A percentile compares a stretch with the other conserved stretches of the same genome.
phyloP scores from a whole-genome alignment of 805 yeast species.

The Sungouiella blattae region DNA sequence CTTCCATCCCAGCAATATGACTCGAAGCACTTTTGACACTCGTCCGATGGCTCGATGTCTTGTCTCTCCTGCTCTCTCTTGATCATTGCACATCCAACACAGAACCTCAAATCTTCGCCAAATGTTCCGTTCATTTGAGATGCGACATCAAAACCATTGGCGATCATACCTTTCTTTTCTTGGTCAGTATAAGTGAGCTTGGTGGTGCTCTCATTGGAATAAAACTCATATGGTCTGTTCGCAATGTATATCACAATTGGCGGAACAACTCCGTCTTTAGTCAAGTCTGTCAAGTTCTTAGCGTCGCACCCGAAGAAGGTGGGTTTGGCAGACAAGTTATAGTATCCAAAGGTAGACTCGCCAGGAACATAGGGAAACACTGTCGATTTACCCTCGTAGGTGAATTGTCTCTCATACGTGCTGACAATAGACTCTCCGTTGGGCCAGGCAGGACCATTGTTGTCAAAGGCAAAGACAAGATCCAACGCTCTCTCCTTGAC shows the following conservation, averaged over 20 bases:
- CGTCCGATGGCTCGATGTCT: slow-evolving; percentile 21
- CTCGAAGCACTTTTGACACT: slow-evolving; percentile 22
- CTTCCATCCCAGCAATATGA: slow-evolving; percentile 28
- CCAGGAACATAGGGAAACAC: slow-evolving; percentile 83
- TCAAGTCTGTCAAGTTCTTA: slow-evolving; percentile 52
- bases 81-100: slow-evolving; percentile 29
- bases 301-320: slow-evolving; percentile 83
- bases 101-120: slow-evolving; percentile 20
- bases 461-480: slow-evolving; percentile 37
- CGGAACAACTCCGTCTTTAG: slow-evolving; percentile 44
- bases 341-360: slow-evolving; percentile 50
- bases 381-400: slow-evolving; percentile 49
- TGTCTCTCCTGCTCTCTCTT: slow-evolving; percentile 24
- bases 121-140: slow-evolving; percentile 39
- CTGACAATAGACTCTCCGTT: slow-evolving; percentile 47
- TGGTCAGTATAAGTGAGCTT: slow-evolving; percentile 57
- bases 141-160: slow-evolving; percentile 71
- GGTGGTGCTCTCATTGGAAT: slow-evolving; percentile 71
- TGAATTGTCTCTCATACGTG: slow-evolving; percentile 45
- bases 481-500: slow-evolving; percentile 35
- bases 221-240: slow-evolving; percentile 61
- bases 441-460: slow-evolving; percentile 30
- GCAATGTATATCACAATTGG: slow-evolving; percentile 80
- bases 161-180: slow-evolving; percentile 57
- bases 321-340: slow-evolving; percentile 65